Base-by-base conservation (phyloP, 352 stramenopile species). In the Pythium aphanidermatum region DNA sequence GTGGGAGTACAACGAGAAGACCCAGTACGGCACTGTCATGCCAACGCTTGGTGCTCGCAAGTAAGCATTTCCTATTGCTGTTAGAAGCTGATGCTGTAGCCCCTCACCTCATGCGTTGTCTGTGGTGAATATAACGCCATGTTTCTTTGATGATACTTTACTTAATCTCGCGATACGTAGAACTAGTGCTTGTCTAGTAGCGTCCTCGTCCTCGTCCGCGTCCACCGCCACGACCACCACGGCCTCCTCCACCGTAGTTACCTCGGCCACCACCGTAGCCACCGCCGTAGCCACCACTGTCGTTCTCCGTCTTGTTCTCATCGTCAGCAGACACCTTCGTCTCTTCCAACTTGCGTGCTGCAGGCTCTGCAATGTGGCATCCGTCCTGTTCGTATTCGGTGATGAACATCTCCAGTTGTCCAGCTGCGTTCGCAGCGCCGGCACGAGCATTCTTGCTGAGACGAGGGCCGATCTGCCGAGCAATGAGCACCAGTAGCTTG, bases 1-100 rank as follows among this genome's bases (percentile, higher is more conserved):
- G 54, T 99, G 96, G 96, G 84, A 97, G 21, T 95, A 95, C 65
- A 77, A 89, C 55, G 69, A 83, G 49, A 82, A 82, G 56, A 91
- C 83, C 28, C 79, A 95, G 48, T 95, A 95, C 60, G 86, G 83
- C 46, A 79, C 88, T 10, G 83, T 84, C 38, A 98, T 98, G 94
- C 94, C 94, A 16, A 97, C 86, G 37, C 72, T 98, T 38, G 60
- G 70, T 23, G 34, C 20, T 21, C 63, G 59, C 52, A 81, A 81
- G 61, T 80, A 74, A 58, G 35, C 38, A 16, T 21, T 39, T 8
- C 33, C 38, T 33, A 21, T 26, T 32, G 14, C 11, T 13, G 9
- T 13, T 17, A 21, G 9, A 11, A 19, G n/a, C 11, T 39, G 33
- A 39, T 20, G 13, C 13, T 39, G 33, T 20, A 8, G 33, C n/a